phyloP scores from a whole-genome alignment of 805 yeast genomes.

The Wickerhamomyces hampshirensis region DNA sequence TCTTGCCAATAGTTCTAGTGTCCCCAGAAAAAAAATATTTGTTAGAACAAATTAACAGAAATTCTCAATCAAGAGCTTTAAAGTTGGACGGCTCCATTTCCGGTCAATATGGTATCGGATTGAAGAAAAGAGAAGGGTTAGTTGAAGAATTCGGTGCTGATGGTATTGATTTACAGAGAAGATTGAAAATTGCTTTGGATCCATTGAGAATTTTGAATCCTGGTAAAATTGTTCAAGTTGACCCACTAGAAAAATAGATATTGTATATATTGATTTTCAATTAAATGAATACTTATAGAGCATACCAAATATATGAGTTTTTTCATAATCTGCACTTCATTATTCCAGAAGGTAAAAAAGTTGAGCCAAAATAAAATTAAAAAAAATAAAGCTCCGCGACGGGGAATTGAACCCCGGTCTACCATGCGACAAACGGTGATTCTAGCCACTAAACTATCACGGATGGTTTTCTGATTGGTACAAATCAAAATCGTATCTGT shows the following conservation, averaged over 20 bases:
- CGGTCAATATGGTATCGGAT: slow-evolving; percentile 81
- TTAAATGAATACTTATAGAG: no score
- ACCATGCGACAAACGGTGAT: slow-evolving; percentile 8
- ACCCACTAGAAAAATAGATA: slow-evolving; percentile 32
- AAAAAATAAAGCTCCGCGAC: slow-evolving; percentile 5
- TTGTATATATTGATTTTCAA: no score
- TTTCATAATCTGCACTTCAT: no score
- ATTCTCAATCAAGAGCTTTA: slow-evolving; percentile 60
- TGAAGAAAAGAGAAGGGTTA: slow-evolving; percentile 59
- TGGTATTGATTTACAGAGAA: slow-evolving; percentile 65
- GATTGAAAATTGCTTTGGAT: slow-evolving; percentile 62
- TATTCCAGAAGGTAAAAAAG: no score
- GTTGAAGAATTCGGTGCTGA: slow-evolving; percentile 58
- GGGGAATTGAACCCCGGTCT: slow-evolving; percentile 9
- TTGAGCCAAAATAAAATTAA: no score
- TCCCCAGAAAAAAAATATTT: slow-evolving; percentile 40
- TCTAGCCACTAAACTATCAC: slow-evolving; percentile 9
- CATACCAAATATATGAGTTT: no score
- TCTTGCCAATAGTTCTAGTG: slow-evolving; percentile 60
- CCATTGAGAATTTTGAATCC: slow-evolving; percentile 70
- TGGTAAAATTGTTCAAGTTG: slow-evolving; percentile 66
- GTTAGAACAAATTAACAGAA: slow-evolving; percentile 45
- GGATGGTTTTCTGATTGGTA: background rate
- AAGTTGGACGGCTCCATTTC: slow-evolving; percentile 73
- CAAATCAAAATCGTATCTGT: no score